These are phyloP conservation scores for Pseudogymnoascus sp. DNA, from an alignment of 2,329 filamentous ascomycete species.

Conservation along the genomic window DNA sequence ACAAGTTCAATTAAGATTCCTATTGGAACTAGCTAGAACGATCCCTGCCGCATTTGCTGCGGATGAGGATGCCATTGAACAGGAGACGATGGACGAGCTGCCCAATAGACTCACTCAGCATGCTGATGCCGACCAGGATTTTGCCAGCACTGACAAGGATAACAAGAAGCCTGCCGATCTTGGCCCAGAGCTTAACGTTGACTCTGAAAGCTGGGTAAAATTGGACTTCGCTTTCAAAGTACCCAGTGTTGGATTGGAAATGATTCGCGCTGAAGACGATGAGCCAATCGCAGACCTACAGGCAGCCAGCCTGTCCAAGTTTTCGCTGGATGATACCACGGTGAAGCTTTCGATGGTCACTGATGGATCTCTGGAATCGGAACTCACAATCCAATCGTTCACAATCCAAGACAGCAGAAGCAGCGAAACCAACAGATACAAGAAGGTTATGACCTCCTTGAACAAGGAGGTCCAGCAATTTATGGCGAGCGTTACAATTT, in stretches of 20 bases:
- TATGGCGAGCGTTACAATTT: constrained; percentile 94
- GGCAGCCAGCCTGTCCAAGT: constrained; percentile 78
- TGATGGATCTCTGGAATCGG: constrained; percentile 84
- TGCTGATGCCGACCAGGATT: background rate
- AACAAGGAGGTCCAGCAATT: constrained; percentile 95
- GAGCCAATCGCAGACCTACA: constrained; percentile 73
- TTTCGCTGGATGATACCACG: constrained; percentile 87
- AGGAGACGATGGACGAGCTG: constrained; percentile 69
- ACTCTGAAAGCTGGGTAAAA: constrained; percentile 77
- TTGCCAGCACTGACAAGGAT: constrained; percentile 16
- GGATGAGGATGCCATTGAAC: constrained; percentile 62
- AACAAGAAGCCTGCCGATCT: constrained; percentile 46
- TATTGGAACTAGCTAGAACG: constrained; percentile 78
- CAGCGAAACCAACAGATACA: constrained; percentile 87
- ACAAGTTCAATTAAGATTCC: constrained; percentile 82
- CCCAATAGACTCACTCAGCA: constrained; percentile 38
- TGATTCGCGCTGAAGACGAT: constrained; percentile 69
- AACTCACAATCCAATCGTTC: constrained; percentile 88
- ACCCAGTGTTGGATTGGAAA: constrained; percentile 78
- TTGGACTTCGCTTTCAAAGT: constrained; percentile 88
- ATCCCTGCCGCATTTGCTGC: constrained; percentile 81
- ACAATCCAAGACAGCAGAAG: constrained; percentile 90
- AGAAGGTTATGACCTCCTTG: constrained; percentile 94
- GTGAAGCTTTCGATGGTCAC: constrained; percentile 90
- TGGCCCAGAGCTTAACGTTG: constrained; percentile 62